A percentile compares a stretch with the other conserved stretches of the same genome.
Evolutionary conservation across 164 flowering plant genomes (phyloP).

Genomic region (Vitis riparia): DNA sequence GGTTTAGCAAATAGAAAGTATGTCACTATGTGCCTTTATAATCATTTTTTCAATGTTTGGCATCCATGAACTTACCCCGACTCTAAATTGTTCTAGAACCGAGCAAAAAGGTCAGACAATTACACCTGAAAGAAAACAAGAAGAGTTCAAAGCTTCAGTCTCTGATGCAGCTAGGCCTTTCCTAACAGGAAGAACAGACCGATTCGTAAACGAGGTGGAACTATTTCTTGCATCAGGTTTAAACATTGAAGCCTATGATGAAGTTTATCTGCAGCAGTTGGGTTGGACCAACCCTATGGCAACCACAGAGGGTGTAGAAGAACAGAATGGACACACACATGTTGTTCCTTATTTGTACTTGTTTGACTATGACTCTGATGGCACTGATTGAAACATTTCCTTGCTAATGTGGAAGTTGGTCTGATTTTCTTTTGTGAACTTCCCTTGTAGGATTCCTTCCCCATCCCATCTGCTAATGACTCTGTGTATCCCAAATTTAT

Average conservation of each 20-base stretch:
- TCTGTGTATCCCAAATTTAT: too few relatives aligned
- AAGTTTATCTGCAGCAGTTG: conserved; percentile 55
- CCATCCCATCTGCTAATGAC: background rate
- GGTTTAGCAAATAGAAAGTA: too few relatives aligned
- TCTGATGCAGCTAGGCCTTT: conserved; percentile 73
- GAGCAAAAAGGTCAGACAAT: conserved; percentile 14
- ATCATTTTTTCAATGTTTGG: too few relatives aligned
- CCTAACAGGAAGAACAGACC: conserved; percentile 53
- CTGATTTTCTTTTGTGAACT: too few relatives aligned
- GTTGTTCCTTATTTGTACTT: conserved; percentile 40
- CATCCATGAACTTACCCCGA: background rate
- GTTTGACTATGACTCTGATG: conserved; percentile 61
- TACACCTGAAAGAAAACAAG: conserved; percentile 35
- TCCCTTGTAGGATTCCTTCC: background rate
- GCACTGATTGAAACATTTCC: conserved; percentile 24
- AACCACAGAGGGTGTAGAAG: conserved; percentile 20
- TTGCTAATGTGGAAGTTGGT: background rate
- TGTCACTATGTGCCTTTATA: too few relatives aligned
- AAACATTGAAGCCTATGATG: conserved; percentile 75
- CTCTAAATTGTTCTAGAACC: conserved; percentile 28
- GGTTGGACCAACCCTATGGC: conserved; percentile 37
- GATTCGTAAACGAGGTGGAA: conserved; percentile 75
- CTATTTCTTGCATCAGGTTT: conserved; percentile 82
- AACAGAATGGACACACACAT: conserved; percentile 13
- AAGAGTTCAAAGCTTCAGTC: conserved; percentile 53